Evolutionary conservation across 805 yeast genomes (phyloP).

Genomic region (Pichia heedii): DNA sequence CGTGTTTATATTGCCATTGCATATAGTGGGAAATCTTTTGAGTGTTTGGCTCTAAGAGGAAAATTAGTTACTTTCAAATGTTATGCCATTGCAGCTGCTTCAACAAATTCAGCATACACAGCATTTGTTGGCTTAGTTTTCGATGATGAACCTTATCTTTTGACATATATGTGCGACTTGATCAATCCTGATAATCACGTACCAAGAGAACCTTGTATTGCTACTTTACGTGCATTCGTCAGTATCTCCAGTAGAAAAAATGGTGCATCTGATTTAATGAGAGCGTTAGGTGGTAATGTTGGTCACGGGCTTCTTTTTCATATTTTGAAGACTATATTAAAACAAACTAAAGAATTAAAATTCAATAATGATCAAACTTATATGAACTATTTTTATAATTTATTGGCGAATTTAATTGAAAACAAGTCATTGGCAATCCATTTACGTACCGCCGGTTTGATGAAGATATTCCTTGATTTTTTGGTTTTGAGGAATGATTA

Average conservation of each 20-base stretch:
- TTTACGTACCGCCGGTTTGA: constrained; percentile 66
- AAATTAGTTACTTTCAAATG: constrained; percentile 57
- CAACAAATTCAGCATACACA: constrained; percentile 47
- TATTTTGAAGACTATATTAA: constrained; percentile 53
- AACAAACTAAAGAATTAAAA: constrained; percentile 32
- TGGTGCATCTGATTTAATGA: constrained; percentile 69
- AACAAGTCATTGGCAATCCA: constrained; percentile 46
- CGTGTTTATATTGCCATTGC: constrained; percentile 63
- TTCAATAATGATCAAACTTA: constrained; percentile 19
- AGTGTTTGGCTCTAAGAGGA: constrained; percentile 46
- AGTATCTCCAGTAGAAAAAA: constrained; percentile 56
- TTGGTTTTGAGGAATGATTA: constrained; percentile 42
- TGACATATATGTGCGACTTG: constrained; percentile 62
- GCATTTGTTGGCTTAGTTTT: constrained; percentile 57
- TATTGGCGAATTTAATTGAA: constrained; percentile 54
- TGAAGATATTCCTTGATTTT: constrained; percentile 56
- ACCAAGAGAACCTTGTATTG: constrained; percentile 43
- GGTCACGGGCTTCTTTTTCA: constrained; percentile 78
- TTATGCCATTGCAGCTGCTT: constrained; percentile 54
- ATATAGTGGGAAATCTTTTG: constrained; percentile 46
- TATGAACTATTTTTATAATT: constrained; percentile 40
- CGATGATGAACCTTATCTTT: constrained; percentile 62
- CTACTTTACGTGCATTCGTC: constrained; percentile 60
- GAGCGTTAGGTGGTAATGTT: constrained; percentile 77
- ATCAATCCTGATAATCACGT: constrained; percentile 56